Evolutionary conservation across 176 grass and related monocot species (phyloP).

Genomic region (Chloris gayana): DNA sequence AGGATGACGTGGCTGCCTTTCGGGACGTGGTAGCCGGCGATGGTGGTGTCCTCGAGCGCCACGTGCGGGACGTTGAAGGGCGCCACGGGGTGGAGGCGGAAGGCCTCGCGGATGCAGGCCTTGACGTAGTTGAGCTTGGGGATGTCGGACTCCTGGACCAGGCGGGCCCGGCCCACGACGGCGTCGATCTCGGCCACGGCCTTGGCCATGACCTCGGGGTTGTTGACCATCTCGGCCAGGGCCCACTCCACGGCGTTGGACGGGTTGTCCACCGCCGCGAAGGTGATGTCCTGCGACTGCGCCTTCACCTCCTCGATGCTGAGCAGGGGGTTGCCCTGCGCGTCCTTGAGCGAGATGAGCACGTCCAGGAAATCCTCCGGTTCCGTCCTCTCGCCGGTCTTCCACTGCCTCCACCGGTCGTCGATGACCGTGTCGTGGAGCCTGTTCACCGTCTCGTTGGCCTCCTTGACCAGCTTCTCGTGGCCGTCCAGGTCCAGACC

Average conservation of each 20-base stretch:
- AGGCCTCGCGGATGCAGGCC: slow-evolving; percentile 32
- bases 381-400: slow-evolving; percentile 8
- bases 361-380: slow-evolving; percentile 35
- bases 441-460: slow-evolving; percentile 1
- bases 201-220: slow-evolving; percentile 23
- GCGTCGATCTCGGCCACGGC: slow-evolving; percentile 35
- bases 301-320: slow-evolving; percentile 34
- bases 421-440: slow-evolving; percentile 47
- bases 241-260: slow-evolving; percentile 34
- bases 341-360: slow-evolving; percentile 19
- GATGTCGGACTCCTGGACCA: slow-evolving; percentile 32
- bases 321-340: not conserved
- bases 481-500: slow-evolving; percentile 50
- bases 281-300: slow-evolving; percentile 22
- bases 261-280: slow-evolving; percentile 31
- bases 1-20: slow-evolving; percentile 31
- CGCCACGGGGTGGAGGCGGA: slow-evolving; percentile 34
- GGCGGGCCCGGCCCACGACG: slow-evolving; percentile 23
- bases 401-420: slow-evolving; percentile 40
- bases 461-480: slow-evolving; percentile 35
- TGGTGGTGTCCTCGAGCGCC: slow-evolving; percentile 8
- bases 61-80: slow-evolving; percentile 38
- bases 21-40: slow-evolving; percentile 38
- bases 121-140: slow-evolving; percentile 20
- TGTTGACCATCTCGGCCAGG: slow-evolving; percentile 7